phyloP scores from a whole-genome alignment of 208 protist species.

The Giardia muris region DNA sequence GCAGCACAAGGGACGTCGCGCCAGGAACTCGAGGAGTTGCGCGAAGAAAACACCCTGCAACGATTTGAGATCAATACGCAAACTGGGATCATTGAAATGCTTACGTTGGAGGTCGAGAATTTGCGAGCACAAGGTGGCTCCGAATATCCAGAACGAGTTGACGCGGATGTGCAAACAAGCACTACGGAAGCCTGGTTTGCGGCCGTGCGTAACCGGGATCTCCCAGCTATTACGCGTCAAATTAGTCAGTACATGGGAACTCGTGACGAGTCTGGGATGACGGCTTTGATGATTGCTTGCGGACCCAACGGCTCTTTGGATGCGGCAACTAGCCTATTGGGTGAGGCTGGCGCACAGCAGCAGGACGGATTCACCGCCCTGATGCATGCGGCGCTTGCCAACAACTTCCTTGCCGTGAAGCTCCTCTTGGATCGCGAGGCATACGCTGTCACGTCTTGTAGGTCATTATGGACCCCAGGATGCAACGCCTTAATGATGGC shows the following conservation, averaged over 20 bases:
- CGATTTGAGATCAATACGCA: background rate
- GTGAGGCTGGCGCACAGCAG: background rate
- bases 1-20: background rate
- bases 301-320: background rate
- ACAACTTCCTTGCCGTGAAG: background rate
- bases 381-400: background rate
- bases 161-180: background rate
- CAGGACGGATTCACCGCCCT: background rate
- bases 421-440: background rate
- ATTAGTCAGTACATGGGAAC: background rate
- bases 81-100: background rate
- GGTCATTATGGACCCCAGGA: background rate
- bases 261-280: background rate
- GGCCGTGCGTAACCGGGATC: background rate
- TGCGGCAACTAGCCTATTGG: background rate
- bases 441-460: background rate
- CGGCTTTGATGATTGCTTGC: background rate
- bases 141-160: background rate
- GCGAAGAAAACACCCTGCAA: background rate
- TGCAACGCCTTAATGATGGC: background rate
- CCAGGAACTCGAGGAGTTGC: background rate
- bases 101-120: background rate
- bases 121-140: background rate
- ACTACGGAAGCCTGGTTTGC: background rate
- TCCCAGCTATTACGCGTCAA: background rate